Percentiles rank a stretch among this genome's conserved stretches.
Evolutionary conservation across 2,329 filamentous ascomycete genomes (phyloP).

Genomic region (Clonostachys chloroleuca): DNA sequence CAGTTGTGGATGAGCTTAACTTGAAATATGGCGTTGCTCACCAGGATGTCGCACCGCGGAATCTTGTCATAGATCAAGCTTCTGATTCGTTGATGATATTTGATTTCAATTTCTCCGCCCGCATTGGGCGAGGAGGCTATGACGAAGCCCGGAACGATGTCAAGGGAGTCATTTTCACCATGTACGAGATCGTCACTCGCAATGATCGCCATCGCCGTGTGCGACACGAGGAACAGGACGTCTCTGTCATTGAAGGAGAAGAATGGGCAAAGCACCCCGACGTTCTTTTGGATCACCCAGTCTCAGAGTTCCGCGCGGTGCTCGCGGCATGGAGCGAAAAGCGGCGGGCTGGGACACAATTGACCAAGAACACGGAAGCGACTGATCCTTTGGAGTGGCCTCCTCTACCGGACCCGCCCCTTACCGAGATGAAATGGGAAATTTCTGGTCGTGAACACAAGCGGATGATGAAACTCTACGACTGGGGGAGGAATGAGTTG

Average conservation of each 20-base stretch:
- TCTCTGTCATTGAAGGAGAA: slow-evolving; percentile 5
- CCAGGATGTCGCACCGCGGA: slow-evolving; percentile 28
- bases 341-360: slow-evolving; percentile 4
- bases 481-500: slow-evolving; percentile 3
- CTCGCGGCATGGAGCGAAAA: slow-evolving; percentile 16
- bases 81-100: slow-evolving; percentile 27
- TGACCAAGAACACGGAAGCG: slow-evolving; percentile 7
- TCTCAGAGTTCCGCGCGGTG: slow-evolving; percentile 15
- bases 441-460: neutral
- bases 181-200: slow-evolving; percentile 29
- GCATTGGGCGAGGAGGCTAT: slow-evolving; percentile 10
- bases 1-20: slow-evolving; percentile 26
- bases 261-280: slow-evolving; percentile 23
- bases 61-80: slow-evolving; percentile 24
- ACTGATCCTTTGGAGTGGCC: slow-evolving; percentile 17
- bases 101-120: slow-evolving; percentile 23
- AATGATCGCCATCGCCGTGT: slow-evolving; percentile 13
- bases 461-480: slow-evolving; percentile 1
- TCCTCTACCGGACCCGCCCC: neutral
- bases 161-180: slow-evolving; percentile 26
- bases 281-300: slow-evolving; percentile 19
- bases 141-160: slow-evolving; percentile 18
- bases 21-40: slow-evolving; percentile 27
- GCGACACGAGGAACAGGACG: slow-evolving; percentile 14
- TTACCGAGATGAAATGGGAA: neutral